phyloP scores from a whole-genome alignment of 2,329 filamentous ascomycete genomes.

The Alternaria gansuensis region DNA sequence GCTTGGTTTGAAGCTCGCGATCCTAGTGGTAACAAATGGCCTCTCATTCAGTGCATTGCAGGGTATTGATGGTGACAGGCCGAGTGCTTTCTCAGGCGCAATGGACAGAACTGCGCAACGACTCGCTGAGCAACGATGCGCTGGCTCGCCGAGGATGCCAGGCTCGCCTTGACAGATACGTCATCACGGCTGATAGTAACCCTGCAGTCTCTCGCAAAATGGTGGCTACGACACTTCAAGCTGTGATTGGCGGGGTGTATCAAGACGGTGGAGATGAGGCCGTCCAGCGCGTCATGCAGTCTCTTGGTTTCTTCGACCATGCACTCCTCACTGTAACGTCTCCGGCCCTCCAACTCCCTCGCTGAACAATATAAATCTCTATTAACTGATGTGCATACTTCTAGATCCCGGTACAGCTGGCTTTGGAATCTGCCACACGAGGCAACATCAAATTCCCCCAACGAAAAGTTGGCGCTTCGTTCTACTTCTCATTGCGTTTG shows the following conservation, averaged over 20 bases:
- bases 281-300: constrained; percentile 13
- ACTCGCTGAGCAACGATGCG: constrained; percentile 5
- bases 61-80: constrained; percentile 6
- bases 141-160: constrained; percentile 7
- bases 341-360: not conserved
- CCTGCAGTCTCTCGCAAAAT: constrained; percentile 18
- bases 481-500: constrained; percentile 7
- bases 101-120: constrained; percentile 20
- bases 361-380: not conserved
- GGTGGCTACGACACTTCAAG: constrained; percentile 47
- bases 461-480: not conserved
- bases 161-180: constrained; percentile 9
- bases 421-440: not conserved
- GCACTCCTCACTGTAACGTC: constrained; percentile 15
- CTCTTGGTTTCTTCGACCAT: constrained; percentile 19
- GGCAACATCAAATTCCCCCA: not conserved
- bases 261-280: constrained; percentile 37
- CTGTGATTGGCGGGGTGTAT: constrained; percentile 49
- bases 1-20: constrained; percentile 23
- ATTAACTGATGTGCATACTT: constrained; percentile 12
- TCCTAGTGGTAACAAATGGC: constrained; percentile 8
- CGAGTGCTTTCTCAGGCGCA: not conserved
- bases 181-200: constrained; percentile 12
- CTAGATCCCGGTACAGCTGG: constrained; percentile 8
- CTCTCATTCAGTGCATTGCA: not conserved